phyloP scores from a whole-genome alignment of 345 rosid genomes.

The Jatropha curcas region DNA sequence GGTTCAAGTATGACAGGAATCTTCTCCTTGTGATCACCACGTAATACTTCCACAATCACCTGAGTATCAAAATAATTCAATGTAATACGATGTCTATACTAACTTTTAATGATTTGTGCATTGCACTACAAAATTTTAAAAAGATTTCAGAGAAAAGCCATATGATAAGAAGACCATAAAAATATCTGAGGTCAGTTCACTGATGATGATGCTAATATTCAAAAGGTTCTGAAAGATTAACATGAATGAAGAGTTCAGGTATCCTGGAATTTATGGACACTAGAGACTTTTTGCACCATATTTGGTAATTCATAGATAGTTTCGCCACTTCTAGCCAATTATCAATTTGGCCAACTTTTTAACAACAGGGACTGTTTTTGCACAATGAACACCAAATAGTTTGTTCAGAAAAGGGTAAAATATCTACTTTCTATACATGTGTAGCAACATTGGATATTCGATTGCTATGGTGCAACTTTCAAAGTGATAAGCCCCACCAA shows the following conservation, averaged over 20 bases:
- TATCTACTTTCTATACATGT: not conserved
- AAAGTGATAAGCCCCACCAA: too few species aligned
- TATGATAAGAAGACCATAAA: too few species aligned
- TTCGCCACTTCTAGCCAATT: too few species aligned
- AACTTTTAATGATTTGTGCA: not conserved
- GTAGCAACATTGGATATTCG: not conserved
- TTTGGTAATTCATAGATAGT: too few species aligned
- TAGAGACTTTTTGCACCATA: too few species aligned
- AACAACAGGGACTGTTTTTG: not conserved
- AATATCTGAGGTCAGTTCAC: not conserved
- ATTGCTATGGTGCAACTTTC: not conserved
- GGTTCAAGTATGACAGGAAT: constrained; percentile 84
- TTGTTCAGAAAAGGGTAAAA: not conserved
- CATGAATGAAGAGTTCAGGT: not conserved
- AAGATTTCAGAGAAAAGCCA: not conserved
- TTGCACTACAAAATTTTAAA: not conserved
- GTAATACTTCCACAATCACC: constrained; percentile 84
- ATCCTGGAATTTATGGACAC: not conserved
- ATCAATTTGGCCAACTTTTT: not conserved
- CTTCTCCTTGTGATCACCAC: constrained; percentile 93
- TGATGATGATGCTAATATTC: not conserved
- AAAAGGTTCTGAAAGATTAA: not conserved
- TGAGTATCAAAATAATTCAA: constrained; percentile 26
- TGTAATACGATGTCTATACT: not conserved
- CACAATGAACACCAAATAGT: not conserved